Base-by-base conservation (phyloP, 805 yeast species). In the Kuraishia cidri region DNA sequence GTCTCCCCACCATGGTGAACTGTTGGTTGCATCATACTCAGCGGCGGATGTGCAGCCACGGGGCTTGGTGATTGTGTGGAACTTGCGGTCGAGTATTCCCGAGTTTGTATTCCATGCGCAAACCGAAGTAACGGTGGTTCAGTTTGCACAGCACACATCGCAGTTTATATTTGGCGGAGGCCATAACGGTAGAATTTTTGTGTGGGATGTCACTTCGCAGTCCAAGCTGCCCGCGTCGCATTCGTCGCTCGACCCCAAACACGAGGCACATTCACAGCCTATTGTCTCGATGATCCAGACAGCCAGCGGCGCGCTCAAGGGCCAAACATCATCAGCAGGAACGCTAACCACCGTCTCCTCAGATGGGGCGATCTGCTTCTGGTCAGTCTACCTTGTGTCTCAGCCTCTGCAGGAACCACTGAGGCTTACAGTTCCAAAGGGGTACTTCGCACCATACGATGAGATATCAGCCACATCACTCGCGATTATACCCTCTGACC, bases 141-240 rank as follows among this genome's bases (percentile, higher is more conserved):
- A 56, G 35, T 71, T 73, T 37, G 65, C 69, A 20, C 45, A 45
- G 8, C 39, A 48, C 11, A 52, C 58, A 15, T 48, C 67, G 2
- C 54, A 58, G 31, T 56, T 62, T 32, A 50, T 75, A 1, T 46
- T 69, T 18, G 78, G 66, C 0, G 74, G 79, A 0, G 58, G 72
- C 4, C 44, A 45, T 12, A 66, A 67, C 42, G 81, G 82, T 0
- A 60, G 60, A 31, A 29, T 75, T 1, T 64, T 62, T n/a, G 48
- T 69, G 6, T 74, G 78, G 77, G 70, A 72, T 24, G 42, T 51
- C 28, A 35, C 41, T 39, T 66, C 52, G 3, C 8, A 21, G n/a
- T 43, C 54, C n/a, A 37, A 48, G 30, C 50, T 44, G 29, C 56
- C 55, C 3, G 35, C 41, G 9, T 29, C 45, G 6, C 28, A 45